phyloP scores from a whole-genome alignment of 2,329 filamentous ascomycete genomes.

The Fusarium agapanthi region DNA sequence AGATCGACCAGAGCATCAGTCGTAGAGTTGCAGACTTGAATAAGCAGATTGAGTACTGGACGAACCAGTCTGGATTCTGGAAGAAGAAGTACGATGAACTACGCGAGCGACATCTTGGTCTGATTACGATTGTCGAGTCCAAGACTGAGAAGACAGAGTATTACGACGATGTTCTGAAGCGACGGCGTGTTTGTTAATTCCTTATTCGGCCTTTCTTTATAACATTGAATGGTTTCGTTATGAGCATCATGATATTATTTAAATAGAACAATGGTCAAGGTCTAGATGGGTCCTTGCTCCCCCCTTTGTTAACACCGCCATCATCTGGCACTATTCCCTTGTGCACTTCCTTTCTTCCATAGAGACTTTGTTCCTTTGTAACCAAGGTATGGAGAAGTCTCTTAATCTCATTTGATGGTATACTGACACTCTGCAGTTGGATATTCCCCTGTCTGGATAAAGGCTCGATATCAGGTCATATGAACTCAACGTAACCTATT shows the following conservation, averaged over 20 bases:
- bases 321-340: neutral
- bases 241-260: neutral
- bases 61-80: slow-evolving; percentile 45
- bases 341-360: neutral
- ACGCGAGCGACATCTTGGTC: slow-evolving; percentile 41
- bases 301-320: slow-evolving; percentile 10
- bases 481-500: neutral
- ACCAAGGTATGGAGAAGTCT: neutral
- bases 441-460: slow-evolving; percentile 5
- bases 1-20: slow-evolving; percentile 45
- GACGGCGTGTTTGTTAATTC: slow-evolving; percentile 43
- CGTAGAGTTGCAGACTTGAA: slow-evolving; percentile 46
- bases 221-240: neutral
- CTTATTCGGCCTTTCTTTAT: neutral
- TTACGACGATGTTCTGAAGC: slow-evolving; percentile 48
- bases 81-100: slow-evolving; percentile 43
- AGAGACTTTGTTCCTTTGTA: neutral
- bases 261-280: neutral
- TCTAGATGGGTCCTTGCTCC: neutral
- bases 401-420: too few species aligned
- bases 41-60: slow-evolving; percentile 49
- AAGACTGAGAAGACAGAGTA: slow-evolving; percentile 46
- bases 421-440: slow-evolving; percentile 13
- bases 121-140: slow-evolving; percentile 42
- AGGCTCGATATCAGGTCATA: neutral